Evolutionary conservation across 176 grass and related monocot species (phyloP).

Genomic region (Aegilops umbellulata): DNA sequence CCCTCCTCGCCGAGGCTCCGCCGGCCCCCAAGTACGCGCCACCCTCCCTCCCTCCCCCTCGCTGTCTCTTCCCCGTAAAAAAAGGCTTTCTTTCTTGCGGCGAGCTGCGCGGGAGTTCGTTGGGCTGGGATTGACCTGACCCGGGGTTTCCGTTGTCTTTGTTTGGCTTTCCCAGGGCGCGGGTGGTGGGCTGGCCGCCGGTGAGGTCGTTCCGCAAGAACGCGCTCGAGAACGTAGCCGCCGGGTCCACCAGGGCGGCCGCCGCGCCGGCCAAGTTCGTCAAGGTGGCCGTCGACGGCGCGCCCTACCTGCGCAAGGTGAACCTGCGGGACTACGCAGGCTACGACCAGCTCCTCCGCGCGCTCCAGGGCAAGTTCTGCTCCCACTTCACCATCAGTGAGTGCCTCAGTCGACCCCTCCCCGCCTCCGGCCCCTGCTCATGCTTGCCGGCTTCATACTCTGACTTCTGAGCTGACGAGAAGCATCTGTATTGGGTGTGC

Average conservation of each 20-base stretch:
- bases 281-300: conserved; percentile 94
- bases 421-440: too few species aligned
- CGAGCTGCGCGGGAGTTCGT: not conserved
- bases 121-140: not conserved
- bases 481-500: not conserved
- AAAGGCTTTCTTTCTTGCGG: not conserved
- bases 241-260: conserved; percentile 41
- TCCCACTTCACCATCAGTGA: conserved; percentile 94
- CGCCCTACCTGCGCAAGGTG: conserved; percentile 93
- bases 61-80: not conserved
- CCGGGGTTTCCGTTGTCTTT: not conserved
- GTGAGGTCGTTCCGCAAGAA: conserved; percentile 82
- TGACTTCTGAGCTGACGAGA: not conserved
- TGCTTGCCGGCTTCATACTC: not conserved
- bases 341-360: conserved; percentile 73
- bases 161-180: conserved; percentile 42
- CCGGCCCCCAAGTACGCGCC: conserved; percentile 61
- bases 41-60: too few species aligned
- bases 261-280: conserved; percentile 58
- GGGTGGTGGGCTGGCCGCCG: conserved; percentile 95
- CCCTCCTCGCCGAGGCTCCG: conserved; percentile 33
- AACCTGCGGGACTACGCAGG: conserved; percentile 68
- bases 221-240: conserved; percentile 61
- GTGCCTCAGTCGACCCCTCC: not conserved
- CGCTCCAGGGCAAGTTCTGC: conserved; percentile 96